Conservation (phyloP, 176 grass and related monocot genomes). For the Guadua angustifolia region DNA sequence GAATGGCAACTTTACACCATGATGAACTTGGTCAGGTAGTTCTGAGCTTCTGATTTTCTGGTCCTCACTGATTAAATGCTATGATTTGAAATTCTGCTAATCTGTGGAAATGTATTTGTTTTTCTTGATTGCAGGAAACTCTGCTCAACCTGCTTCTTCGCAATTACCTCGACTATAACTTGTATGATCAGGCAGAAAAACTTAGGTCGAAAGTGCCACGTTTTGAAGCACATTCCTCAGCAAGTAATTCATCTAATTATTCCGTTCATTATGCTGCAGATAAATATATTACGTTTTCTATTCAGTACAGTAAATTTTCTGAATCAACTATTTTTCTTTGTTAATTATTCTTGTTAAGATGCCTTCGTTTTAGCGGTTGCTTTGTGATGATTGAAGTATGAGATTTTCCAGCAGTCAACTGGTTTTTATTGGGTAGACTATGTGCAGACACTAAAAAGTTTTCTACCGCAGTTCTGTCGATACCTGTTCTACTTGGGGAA, state of each 20-base stretch:
- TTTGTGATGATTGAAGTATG: slow-evolving; percentile 8
- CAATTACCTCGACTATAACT: slow-evolving; percentile 92
- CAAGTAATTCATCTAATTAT: slow-evolving; percentile 52
- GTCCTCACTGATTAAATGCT: neutral
- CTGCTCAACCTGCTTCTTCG: slow-evolving; percentile 86
- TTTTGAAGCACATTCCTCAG: slow-evolving; percentile 87
- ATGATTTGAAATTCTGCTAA: neutral
- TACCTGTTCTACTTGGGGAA: slow-evolving; percentile 91
- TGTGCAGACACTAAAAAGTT: neutral
- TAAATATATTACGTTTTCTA: neutral
- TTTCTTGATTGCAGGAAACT: slow-evolving; percentile 63
- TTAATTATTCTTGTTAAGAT: neutral
- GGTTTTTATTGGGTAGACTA: neutral
- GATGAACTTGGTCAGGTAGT: slow-evolving; percentile 90
- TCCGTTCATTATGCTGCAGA: neutral
- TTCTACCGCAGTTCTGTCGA: slow-evolving; percentile 68
- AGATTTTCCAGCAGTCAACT: slow-evolving; percentile 2
- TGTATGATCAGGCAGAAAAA: slow-evolving; percentile 88
- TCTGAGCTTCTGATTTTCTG: slow-evolving; percentile 13
- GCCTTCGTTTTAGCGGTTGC: neutral
- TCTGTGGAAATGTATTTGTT: neutral
- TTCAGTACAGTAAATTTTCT: neutral
- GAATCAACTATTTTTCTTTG: neutral
- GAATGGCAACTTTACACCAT: slow-evolving; percentile 77
- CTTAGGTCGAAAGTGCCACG: slow-evolving; percentile 84